Evolutionary conservation across 169 alveolate species (phyloP).

Genomic region (Hammondia hammondi): DNA sequence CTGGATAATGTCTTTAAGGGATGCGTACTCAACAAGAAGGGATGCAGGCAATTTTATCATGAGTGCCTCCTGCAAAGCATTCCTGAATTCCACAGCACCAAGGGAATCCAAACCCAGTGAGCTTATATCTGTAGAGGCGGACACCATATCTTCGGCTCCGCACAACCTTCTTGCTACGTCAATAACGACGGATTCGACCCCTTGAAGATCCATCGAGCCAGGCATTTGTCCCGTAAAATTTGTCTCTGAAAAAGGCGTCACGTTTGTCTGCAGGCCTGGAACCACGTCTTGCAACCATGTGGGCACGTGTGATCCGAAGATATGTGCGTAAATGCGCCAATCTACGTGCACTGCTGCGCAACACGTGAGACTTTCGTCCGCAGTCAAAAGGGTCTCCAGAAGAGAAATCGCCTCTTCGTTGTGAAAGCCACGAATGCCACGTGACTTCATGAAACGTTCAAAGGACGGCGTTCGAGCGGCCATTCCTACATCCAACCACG

Average conservation of each 20-base stretch:
- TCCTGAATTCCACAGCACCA: constrained; percentile 79
- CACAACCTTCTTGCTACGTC: constrained; percentile 5
- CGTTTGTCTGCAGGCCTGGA: background rate
- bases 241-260: background rate
- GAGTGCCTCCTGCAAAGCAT: constrained; percentile 67
- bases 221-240: background rate
- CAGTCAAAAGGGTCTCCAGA: constrained; percentile 26
- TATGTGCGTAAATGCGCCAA: constrained; percentile 63
- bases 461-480: constrained; percentile 42
- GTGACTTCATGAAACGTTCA: constrained; percentile 46
- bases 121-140: constrained; percentile 1
- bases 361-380: background rate
- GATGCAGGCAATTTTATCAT: constrained; percentile 75
- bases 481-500: constrained; percentile 74
- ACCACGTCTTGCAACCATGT: constrained; percentile 30
- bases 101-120: constrained; percentile 77
- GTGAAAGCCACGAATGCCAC: constrained; percentile 55
- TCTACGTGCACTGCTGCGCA: constrained; percentile 34
- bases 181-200: background rate
- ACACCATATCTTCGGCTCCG: background rate
- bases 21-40: constrained; percentile 74
- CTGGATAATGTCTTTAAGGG: constrained; percentile 55
- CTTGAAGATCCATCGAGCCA: background rate
- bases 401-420: constrained; percentile 22
- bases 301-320: constrained; percentile 27